phyloP scores from a whole-genome alignment of 148 eudicot genomes.

The Camellia sinensis region DNA sequence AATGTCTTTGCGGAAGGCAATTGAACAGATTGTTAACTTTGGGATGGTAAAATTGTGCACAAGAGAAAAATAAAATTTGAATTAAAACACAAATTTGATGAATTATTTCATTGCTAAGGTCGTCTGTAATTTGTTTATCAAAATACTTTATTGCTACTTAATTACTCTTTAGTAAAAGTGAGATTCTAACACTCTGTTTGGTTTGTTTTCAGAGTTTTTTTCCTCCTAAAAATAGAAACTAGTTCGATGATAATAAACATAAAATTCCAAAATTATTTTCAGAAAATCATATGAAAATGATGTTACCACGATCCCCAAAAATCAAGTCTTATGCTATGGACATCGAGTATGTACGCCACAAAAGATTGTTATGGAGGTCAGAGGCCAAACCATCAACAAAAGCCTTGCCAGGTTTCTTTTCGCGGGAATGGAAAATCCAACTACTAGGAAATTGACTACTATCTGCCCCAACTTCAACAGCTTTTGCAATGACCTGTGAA shows the following conservation, averaged over 20 bases:
- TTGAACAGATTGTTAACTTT: slow-evolving; percentile 7
- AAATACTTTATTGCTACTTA: not conserved
- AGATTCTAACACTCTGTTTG: not conserved
- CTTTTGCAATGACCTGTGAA: slow-evolving; percentile 84
- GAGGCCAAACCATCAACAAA: slow-evolving; percentile 91
- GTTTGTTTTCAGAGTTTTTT: no score
- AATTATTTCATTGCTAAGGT: not conserved
- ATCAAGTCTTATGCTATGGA: not conserved
- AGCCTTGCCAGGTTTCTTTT: slow-evolving; percentile 94
- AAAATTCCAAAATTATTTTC: no score
- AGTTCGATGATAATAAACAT: no score
- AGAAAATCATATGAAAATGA: no score
- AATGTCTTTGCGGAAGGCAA: not conserved
- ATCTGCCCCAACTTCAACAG: slow-evolving; percentile 92
- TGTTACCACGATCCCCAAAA: not conserved
- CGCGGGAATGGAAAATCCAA: slow-evolving; percentile 93
- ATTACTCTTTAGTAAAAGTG: not conserved
- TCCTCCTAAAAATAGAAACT: no score
- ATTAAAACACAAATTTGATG: not conserved
- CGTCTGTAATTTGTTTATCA: not conserved
- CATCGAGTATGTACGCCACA: not conserved
- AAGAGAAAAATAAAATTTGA: not conserved
- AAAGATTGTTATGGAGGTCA: slow-evolving; percentile 23
- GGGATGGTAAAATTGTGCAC: not conserved
- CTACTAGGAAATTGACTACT: slow-evolving; percentile 77